Conservation (phyloP, 805 yeast species). For the Schwanniomyces yamadae region DNA sequence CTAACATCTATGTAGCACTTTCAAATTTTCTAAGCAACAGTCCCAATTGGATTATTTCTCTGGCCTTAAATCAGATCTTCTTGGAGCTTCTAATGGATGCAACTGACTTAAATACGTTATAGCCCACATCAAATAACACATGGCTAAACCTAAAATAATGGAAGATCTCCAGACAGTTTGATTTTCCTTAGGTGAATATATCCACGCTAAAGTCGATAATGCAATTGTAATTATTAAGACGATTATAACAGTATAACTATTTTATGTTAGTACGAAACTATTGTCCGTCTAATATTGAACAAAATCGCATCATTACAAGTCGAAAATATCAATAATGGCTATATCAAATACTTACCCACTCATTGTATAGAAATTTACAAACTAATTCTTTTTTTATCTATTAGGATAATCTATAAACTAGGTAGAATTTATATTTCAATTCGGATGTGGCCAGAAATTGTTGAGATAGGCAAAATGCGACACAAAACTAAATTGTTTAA, state of each 20-base stretch:
- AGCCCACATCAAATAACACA: constrained; percentile 91
- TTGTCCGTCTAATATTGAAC: background rate
- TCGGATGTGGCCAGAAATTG: background rate
- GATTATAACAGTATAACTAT: constrained; percentile 68
- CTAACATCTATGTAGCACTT: too few species aligned
- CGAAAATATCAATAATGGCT: background rate
- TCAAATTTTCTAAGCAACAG: too few species aligned
- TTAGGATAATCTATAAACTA: too few species aligned
- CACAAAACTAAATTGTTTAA: constrained; percentile 4
- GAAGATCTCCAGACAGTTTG: constrained; percentile 46
- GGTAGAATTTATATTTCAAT: background rate
- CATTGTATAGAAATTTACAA: constrained; percentile 9
- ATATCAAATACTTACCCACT: constrained; percentile 18
- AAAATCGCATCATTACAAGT: background rate
- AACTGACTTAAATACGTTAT: constrained; percentile 83
- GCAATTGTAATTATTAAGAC: constrained; percentile 59
- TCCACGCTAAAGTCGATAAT: constrained; percentile 72
- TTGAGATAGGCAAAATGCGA: too few species aligned
- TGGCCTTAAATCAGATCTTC: constrained; percentile 86
- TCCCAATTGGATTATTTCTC: too few species aligned
- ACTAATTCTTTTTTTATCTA: too few species aligned
- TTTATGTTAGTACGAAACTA: constrained; percentile 4
- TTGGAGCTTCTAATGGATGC: constrained; percentile 89
- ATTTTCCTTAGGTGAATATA: constrained; percentile 79
- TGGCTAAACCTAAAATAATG: constrained; percentile 60